These are phyloP conservation scores for Scleroderma citrinum DNA, from an alignment of 768 basidiomycete genomes.

Conservation along the genomic window DNA sequence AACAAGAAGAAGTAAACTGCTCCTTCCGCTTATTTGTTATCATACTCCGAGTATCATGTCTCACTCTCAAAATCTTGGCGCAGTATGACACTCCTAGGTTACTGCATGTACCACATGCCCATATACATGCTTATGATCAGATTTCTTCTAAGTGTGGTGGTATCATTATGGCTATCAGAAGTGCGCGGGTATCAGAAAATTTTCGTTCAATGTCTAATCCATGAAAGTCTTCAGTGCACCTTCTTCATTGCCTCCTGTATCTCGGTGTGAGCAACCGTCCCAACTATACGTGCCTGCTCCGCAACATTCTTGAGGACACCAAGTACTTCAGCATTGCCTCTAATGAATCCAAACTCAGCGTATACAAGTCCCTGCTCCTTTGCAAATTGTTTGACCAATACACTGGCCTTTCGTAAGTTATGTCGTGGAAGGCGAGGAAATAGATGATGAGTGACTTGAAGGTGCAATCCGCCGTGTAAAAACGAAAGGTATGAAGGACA, in stretches of 20 bases:
- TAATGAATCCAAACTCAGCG: constrained; percentile 84
- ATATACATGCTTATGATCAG: constrained; percentile 26
- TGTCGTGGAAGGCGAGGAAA: constrained; percentile 95
- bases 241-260: constrained; percentile 56
- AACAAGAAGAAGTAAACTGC: constrained; percentile 78
- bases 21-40: constrained; percentile 16
- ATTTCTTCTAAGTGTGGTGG: constrained; percentile 5
- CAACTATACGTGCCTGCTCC: constrained; percentile 78
- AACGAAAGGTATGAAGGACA: constrained; percentile 81
- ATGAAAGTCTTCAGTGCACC: constrained; percentile 24
- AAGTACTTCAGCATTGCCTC: constrained; percentile 81
- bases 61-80: constrained; percentile 35
- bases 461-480: constrained; percentile 94
- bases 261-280: constrained; percentile 74
- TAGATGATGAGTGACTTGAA: constrained; percentile 95
- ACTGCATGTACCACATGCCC: constrained; percentile 31
- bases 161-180: not conserved
- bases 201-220: constrained; percentile 12
- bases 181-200: not conserved
- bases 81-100: constrained; percentile 17
- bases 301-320: constrained; percentile 82
- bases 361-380: constrained; percentile 80
- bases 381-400: constrained; percentile 83
- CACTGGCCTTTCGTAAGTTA: constrained; percentile 78
- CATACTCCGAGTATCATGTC: constrained; percentile 14